A percentile compares a stretch with the other conserved stretches of the same genome.
Evolutionary conservation across 257 asterid species (phyloP).

Genomic region (Solanum clarkiae): DNA sequence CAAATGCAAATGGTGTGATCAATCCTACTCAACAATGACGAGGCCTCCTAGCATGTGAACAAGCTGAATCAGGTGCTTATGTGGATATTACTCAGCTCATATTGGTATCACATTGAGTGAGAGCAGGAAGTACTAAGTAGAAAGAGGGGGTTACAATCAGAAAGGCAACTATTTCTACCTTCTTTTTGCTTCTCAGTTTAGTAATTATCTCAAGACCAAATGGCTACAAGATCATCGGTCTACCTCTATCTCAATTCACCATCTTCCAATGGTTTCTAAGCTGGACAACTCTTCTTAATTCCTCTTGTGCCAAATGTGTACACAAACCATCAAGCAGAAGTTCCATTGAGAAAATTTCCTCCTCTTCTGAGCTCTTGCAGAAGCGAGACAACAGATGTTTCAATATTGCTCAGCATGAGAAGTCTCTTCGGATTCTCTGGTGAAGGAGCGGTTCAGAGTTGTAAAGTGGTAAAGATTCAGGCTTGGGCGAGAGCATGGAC

Average conservation of each 20-base stretch:
- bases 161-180: background rate
- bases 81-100: background rate
- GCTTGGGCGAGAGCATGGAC: background rate
- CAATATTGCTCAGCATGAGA: background rate
- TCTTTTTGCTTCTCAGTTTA: background rate
- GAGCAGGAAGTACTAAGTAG: conserved; percentile 93
- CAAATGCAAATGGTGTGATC: too few species aligned
- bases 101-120: background rate
- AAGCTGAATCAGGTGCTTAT: too few species aligned
- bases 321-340: background rate
- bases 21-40: too few species aligned
- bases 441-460: background rate
- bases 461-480: background rate
- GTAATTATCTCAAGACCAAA: background rate
- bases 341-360: background rate
- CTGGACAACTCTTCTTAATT: background rate
- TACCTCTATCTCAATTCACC: too few species aligned
- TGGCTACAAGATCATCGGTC: too few species aligned
- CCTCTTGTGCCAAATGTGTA: background rate
- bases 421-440: background rate
- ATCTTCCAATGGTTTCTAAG: too few species aligned
- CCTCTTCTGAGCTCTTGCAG: background rate
- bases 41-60: too few species aligned
- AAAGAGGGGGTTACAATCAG: conserved; percentile 35
- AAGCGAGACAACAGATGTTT: background rate